These are phyloP conservation scores for Schizochytrium sp. DNA, from an alignment of 108 stramenopile species.

Conservation along the genomic window DNA sequence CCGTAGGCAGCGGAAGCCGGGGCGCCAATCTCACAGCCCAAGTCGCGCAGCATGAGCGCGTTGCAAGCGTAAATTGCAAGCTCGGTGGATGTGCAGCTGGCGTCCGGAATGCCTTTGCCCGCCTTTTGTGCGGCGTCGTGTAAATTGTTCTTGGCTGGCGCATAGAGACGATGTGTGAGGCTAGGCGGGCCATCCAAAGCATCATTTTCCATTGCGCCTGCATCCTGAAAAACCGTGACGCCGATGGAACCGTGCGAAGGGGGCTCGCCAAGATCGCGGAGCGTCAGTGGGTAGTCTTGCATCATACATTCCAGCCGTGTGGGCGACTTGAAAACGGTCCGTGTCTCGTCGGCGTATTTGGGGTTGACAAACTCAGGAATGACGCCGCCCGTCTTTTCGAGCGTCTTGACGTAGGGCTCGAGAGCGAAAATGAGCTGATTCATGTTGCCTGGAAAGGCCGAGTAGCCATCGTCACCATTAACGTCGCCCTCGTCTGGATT, in stretches of 20 bases:
- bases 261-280: neutral
- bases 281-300: slow-evolving; percentile 80
- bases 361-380: slow-evolving; percentile 98
- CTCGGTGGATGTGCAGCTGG: slow-evolving; percentile 80
- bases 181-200: neutral
- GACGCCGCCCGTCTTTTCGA: slow-evolving; percentile 67
- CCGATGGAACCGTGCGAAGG: neutral
- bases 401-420: slow-evolving; percentile 67
- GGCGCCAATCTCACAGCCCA: slow-evolving; percentile 46
- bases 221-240: neutral
- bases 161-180: slow-evolving; percentile 43
- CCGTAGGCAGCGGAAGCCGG: slow-evolving; percentile 52
- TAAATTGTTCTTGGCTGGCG: slow-evolving; percentile 83
- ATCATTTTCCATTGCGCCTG: neutral
- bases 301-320: slow-evolving; percentile 99
- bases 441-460: slow-evolving; percentile 95
- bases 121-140: slow-evolving; percentile 69
- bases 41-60: slow-evolving; percentile 54
- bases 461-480: slow-evolving; percentile 76
- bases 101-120: slow-evolving; percentile 69
- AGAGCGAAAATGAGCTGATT: slow-evolving; percentile 88
- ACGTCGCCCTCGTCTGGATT: slow-evolving; percentile 75
- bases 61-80: slow-evolving; percentile 66
- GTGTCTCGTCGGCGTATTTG: slow-evolving; percentile 82
- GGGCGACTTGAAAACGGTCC: slow-evolving; percentile 91